These are phyloP conservation scores for Phaffomyces opuntiae DNA, from an alignment of 805 yeast genomes.

Conservation along the genomic window DNA sequence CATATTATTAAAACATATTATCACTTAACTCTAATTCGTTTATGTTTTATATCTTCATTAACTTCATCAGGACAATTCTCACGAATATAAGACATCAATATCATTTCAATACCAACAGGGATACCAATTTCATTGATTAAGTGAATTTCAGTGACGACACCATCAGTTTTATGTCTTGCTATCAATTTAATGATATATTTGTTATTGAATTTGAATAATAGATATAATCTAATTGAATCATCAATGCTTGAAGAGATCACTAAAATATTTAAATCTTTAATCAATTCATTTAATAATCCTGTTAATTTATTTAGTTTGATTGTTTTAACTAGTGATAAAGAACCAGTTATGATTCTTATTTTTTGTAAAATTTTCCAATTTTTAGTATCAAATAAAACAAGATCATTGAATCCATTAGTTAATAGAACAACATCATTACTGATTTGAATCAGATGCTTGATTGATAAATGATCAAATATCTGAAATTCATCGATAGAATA, in stretches of 20 bases:
- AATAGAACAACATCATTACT: slow-evolving; percentile 6
- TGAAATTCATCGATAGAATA: slow-evolving; percentile 19
- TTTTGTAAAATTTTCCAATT: slow-evolving; percentile 6
- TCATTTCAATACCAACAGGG: not conserved
- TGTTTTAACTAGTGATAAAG: slow-evolving; percentile 12
- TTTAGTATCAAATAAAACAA: slow-evolving; percentile 9
- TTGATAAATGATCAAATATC: slow-evolving; percentile 16
- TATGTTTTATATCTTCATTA: not conserved
- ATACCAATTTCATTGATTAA: not conserved
- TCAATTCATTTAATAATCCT: not conserved
- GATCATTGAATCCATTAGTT: slow-evolving; percentile 19
- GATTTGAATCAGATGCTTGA: slow-evolving; percentile 11
- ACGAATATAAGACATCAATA: not conserved
- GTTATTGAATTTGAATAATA: not conserved
- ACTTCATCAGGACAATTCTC: not conserved
- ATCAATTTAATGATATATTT: not conserved
- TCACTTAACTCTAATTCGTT: not conserved
- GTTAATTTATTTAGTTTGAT: not conserved
- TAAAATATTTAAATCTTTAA: not conserved
- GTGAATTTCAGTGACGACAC: not conserved
- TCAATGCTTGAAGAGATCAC: slow-evolving; percentile 1
- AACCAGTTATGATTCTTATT: slow-evolving; percentile 18
- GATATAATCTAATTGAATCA: slow-evolving; percentile 1
- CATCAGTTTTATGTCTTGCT: not conserved
- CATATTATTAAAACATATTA: too few species aligned